Evolutionary conservation across 352 stramenopile species (phyloP).

Genomic region (Phytophthora cryptogea): DNA sequence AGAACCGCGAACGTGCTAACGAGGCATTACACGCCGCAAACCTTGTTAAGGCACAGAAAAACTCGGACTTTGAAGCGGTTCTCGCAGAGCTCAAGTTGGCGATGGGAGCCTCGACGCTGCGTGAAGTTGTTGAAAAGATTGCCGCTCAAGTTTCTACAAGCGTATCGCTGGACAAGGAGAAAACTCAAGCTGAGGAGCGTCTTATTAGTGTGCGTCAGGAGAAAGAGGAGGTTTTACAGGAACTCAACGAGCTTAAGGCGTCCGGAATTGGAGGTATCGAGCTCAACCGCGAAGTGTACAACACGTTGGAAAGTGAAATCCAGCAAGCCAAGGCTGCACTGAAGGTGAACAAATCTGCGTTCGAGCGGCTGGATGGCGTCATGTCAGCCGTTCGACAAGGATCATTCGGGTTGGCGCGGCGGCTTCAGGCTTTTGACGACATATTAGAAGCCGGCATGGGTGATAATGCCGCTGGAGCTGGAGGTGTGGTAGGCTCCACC

Average conservation of each 20-base stretch:
- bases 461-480: conserved; percentile 14
- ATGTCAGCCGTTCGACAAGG: conserved; percentile 76
- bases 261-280: conserved; percentile 77
- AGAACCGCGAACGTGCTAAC: conserved; percentile 68
- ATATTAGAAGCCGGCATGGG: conserved; percentile 45
- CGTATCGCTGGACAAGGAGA: conserved; percentile 77
- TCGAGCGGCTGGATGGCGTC: conserved; percentile 74
- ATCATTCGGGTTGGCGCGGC: conserved; percentile 69
- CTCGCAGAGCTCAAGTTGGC: conserved; percentile 69
- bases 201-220: conserved; percentile 57
- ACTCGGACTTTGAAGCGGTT: conserved; percentile 69
- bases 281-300: conserved; percentile 83
- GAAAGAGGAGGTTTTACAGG: conserved; percentile 62
- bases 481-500: background rate
- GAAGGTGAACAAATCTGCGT: conserved; percentile 81
- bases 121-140: conserved; percentile 78
- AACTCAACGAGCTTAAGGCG: conserved; percentile 81
- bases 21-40: conserved; percentile 69
- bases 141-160: conserved; percentile 56
- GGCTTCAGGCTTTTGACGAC: conserved; percentile 74
- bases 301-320: conserved; percentile 77
- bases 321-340: conserved; percentile 68
- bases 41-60: conserved; percentile 67
- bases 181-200: conserved; percentile 59
- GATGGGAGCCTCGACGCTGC: conserved; percentile 54